Conservation (phyloP, 768 basidiomycete genomes). For the Arthromyces matolae region DNA sequence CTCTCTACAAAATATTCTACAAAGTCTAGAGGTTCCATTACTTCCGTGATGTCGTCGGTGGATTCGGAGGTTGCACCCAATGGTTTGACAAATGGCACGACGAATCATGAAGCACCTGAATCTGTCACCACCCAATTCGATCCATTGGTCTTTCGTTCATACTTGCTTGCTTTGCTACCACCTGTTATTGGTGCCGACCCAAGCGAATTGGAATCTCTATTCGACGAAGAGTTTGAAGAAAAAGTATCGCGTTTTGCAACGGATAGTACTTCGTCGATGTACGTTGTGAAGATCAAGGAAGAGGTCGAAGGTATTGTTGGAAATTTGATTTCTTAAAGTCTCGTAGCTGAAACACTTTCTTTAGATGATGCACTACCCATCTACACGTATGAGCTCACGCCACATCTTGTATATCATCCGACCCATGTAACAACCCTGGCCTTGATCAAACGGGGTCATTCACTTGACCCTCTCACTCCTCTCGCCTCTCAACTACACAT, state of each 20-base stretch:
- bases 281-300: conserved; percentile 77
- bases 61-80: conserved; percentile 26
- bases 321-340: neutral
- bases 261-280: conserved; percentile 74
- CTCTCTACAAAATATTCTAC: conserved; percentile 9
- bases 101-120: conserved; percentile 24
- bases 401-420: conserved; percentile 76
- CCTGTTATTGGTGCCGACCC: conserved; percentile 73
- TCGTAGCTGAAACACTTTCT: conserved; percentile 10
- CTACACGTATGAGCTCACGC: conserved; percentile 63
- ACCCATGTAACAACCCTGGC: conserved; percentile 84
- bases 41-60: conserved; percentile 13
- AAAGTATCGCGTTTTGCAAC: conserved; percentile 71
- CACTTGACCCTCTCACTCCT: conserved; percentile 75
- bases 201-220: conserved; percentile 61
- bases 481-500: conserved; percentile 87
- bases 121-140: conserved; percentile 54
- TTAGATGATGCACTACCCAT: conserved; percentile 65
- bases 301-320: conserved; percentile 64
- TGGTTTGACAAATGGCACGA: conserved; percentile 25
- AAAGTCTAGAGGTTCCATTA: conserved; percentile 13
- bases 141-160: conserved; percentile 62
- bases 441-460: conserved; percentile 87
- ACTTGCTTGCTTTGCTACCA: conserved; percentile 70
- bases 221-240: conserved; percentile 74